Evolutionary conservation across 164 flowering plant genomes (phyloP).

Genomic region (Piper longum): DNA sequence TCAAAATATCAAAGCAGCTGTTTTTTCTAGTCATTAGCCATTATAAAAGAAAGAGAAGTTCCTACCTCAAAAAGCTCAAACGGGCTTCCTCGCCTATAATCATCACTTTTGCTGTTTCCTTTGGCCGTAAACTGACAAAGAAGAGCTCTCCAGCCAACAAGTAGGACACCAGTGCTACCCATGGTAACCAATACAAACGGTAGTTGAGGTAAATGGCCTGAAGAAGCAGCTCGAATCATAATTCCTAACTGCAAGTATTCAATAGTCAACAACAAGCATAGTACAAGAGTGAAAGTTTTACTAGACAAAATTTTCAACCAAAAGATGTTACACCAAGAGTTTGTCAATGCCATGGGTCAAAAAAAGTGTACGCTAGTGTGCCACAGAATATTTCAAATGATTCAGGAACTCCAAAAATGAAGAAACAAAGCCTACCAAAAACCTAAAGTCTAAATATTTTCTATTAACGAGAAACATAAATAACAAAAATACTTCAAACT

Average conservation of each 20-base stretch:
- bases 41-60: not conserved
- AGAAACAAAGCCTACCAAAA: not conserved
- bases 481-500: not conserved
- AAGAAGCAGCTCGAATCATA: conserved; percentile 38
- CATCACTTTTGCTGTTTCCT: conserved; percentile 50
- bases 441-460: too few relatives aligned
- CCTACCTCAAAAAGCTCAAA: conserved; percentile 92
- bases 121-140: conserved; percentile 34
- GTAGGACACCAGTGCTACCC: conserved; percentile 75
- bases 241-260: conserved; percentile 54
- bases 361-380: not conserved
- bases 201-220: conserved; percentile 56
- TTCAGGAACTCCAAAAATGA: not conserved
- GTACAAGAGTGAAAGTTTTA: not conserved
- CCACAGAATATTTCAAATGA: too few relatives aligned
- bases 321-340: not conserved
- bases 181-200: conserved; percentile 56
- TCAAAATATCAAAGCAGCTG: too few relatives aligned
- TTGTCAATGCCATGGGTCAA: not conserved
- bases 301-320: not conserved
- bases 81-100: conserved; percentile 67
- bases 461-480: too few relatives aligned
- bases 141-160: conserved; percentile 84
- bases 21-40: not conserved
- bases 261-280: conserved; percentile 2